Conservation (phyloP, 768 basidiomycete genomes). For the Gautieria morchelliformis region DNA sequence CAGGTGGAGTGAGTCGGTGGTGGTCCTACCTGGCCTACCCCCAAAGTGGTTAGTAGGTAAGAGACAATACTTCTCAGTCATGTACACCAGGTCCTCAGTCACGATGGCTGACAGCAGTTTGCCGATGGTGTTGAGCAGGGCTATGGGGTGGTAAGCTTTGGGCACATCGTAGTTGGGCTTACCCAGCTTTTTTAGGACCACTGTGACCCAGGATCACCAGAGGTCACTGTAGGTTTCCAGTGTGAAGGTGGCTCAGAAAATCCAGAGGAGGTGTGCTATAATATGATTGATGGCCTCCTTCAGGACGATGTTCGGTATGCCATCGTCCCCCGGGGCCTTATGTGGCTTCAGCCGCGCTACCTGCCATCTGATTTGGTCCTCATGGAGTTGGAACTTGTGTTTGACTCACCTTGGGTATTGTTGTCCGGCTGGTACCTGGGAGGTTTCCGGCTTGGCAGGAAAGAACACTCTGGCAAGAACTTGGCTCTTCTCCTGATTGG, state of each 20-base stretch:
- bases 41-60: constrained; percentile 18
- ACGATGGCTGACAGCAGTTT: no score
- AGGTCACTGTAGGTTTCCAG: constrained; percentile 16
- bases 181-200: constrained; percentile 24
- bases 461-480: no score
- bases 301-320: not conserved
- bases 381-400: no score
- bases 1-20: constrained; percentile 21
- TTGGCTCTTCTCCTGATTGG: no score
- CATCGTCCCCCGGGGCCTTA: not conserved
- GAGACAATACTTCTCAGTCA: no score
- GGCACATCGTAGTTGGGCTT: constrained; percentile 23
- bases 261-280: not conserved
- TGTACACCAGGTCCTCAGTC: no score
- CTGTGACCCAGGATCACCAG: constrained; percentile 23
- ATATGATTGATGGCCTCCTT: not conserved
- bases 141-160: constrained; percentile 29
- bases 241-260: constrained; percentile 22
- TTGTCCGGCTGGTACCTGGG: no score
- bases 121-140: constrained; percentile 22
- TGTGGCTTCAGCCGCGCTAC: not conserved
- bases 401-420: not conserved
- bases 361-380: constrained; percentile 12
- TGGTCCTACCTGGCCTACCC: constrained; percentile 17
- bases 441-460: no score